Conservation (phyloP, 257 asterid species). For the Perilla frutescens region DNA sequence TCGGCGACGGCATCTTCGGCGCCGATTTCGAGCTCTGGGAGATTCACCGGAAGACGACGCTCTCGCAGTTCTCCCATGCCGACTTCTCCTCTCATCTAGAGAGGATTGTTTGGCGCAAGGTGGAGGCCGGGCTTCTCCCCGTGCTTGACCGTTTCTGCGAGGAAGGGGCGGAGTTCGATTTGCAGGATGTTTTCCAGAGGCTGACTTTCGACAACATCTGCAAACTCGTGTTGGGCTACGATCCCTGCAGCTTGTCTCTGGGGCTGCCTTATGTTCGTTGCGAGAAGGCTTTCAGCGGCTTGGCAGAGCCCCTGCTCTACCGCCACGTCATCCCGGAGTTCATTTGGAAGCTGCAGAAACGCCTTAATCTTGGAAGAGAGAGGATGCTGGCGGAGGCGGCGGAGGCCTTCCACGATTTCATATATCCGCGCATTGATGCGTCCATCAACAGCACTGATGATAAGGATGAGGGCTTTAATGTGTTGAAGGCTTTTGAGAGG, state of each 20-base stretch:
- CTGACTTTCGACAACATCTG: slow-evolving; percentile 32
- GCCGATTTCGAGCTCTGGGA: slow-evolving; percentile 45
- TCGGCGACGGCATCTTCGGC: slow-evolving; percentile 55
- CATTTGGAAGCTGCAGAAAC: slow-evolving; percentile 24
- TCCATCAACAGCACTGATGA: not conserved
- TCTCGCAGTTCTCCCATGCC: not conserved
- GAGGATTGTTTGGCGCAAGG: slow-evolving; percentile 13
- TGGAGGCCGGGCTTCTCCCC: slow-evolving; percentile 19
- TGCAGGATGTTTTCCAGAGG: slow-evolving; percentile 34
- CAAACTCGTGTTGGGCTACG: slow-evolving; percentile 18
- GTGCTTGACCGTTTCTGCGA: slow-evolving; percentile 15
- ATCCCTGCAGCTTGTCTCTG: slow-evolving; percentile 13
- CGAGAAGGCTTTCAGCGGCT: slow-evolving; percentile 24
- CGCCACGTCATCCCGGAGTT: slow-evolving; percentile 31
- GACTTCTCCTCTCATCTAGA: not conserved
- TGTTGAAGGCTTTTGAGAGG: slow-evolving; percentile 31
- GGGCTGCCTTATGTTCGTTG: slow-evolving; percentile 1
- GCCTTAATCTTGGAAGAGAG: slow-evolving; percentile 18
- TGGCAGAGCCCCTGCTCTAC: slow-evolving; percentile 20
- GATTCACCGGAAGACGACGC: slow-evolving; percentile 27
- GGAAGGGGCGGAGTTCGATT: not conserved
- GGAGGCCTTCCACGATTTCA: slow-evolving; percentile 17
- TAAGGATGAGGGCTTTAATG: not conserved
- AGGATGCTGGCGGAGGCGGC: not conserved
- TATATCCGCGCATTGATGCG: not conserved